These are phyloP conservation scores for Verticillium longisporum DNA, from an alignment of 2,329 filamentous ascomycete genomes.

Conservation along the genomic window DNA sequence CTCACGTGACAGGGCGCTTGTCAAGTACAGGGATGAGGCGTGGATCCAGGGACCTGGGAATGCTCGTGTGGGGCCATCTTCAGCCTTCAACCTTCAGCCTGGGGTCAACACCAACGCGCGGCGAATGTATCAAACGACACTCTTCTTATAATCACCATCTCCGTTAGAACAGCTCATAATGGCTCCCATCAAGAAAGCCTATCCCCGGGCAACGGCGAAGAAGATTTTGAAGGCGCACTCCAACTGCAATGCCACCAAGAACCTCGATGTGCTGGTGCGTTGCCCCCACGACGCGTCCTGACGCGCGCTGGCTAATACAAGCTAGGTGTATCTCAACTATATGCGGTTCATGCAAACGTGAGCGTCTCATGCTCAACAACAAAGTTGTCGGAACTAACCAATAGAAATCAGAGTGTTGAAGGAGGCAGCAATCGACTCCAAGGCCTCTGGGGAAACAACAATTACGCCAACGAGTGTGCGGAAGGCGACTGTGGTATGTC, in stretches of 20 bases:
- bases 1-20: too few relatives aligned
- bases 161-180: slow-evolving; percentile 26
- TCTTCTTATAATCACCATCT: neutral
- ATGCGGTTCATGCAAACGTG: slow-evolving; percentile 70
- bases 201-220: slow-evolving; percentile 77
- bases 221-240: slow-evolving; percentile 88
- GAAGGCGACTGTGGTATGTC: slow-evolving; percentile 64
- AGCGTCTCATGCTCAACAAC: slow-evolving; percentile 11
- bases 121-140: neutral
- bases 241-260: slow-evolving; percentile 72
- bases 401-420: slow-evolving; percentile 59
- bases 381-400: neutral
- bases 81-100: too few relatives aligned
- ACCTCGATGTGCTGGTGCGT: slow-evolving; percentile 74
- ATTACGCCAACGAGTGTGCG: slow-evolving; percentile 70
- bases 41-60: too few relatives aligned
- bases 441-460: slow-evolving; percentile 64
- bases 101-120: neutral
- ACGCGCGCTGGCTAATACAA: slow-evolving; percentile 17
- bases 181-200: slow-evolving; percentile 65
- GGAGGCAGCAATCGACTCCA: slow-evolving; percentile 71
- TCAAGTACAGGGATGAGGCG: too few relatives aligned
- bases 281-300: slow-evolving; percentile 11
- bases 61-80: too few relatives aligned
- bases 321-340: slow-evolving; percentile 77